These are phyloP conservation scores for Alloteropsis angusta DNA, from an alignment of 202 grass and related monocot genomes.

Conservation along the genomic window DNA sequence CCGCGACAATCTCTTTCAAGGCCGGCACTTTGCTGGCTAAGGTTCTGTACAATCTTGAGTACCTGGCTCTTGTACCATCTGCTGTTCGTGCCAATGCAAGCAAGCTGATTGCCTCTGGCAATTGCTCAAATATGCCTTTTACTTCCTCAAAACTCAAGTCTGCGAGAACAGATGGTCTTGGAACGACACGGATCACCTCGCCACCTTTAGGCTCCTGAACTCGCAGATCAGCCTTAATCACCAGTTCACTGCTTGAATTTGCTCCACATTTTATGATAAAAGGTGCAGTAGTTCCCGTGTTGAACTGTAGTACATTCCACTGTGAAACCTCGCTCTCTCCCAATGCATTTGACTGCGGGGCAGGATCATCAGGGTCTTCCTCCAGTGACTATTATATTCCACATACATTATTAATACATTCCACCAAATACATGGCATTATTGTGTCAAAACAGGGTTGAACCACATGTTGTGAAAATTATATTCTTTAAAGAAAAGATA, in stretches of 20 bases:
- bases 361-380: conserved; percentile 59
- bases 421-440: conserved; percentile 28
- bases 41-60: conserved; percentile 97
- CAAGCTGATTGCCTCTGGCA: conserved; percentile 92
- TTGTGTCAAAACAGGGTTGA: neutral
- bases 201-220: conserved; percentile 85
- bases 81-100: conserved; percentile 88
- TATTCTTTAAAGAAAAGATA: neutral
- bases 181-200: conserved; percentile 79
- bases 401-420: no score
- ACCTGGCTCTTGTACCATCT: conserved; percentile 90
- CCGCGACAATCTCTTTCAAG: conserved; percentile 72
- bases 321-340: conserved; percentile 78
- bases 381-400: conserved; percentile 71
- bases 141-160: conserved; percentile 88
- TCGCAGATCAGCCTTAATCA: conserved; percentile 72
- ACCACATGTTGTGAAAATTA: neutral
- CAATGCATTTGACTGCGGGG: conserved; percentile 35
- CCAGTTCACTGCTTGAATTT: conserved; percentile 80
- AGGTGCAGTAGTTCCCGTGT: conserved; percentile 74
- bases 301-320: conserved; percentile 94
- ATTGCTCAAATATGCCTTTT: conserved; percentile 61
- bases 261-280: conserved; percentile 98
- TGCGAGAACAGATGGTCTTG: conserved; percentile 67
- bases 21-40: conserved; percentile 87